Evolutionary conservation across 805 yeast species (phyloP).

Genomic region (Candida nonsorbophila): DNA sequence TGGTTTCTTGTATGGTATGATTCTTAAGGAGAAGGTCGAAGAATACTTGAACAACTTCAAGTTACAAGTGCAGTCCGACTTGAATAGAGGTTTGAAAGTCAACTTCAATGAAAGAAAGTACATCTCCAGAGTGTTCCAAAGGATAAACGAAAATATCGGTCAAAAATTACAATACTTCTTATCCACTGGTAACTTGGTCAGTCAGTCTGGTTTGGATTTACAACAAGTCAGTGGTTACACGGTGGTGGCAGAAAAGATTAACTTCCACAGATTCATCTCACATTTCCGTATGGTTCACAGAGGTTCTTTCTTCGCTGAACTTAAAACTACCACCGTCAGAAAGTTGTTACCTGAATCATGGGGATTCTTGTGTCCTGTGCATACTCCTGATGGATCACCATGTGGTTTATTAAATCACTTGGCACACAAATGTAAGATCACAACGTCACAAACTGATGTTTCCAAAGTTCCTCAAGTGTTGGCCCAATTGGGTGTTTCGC

Average conservation of each 20-base stretch:
- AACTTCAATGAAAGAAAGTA: slow-evolving; percentile 82
- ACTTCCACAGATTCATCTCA: slow-evolving; percentile 94
- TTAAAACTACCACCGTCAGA: slow-evolving; percentile 96
- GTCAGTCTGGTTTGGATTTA: slow-evolving; percentile 94
- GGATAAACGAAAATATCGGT: slow-evolving; percentile 91
- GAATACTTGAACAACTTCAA: slow-evolving; percentile 77
- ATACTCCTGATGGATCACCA: slow-evolving; percentile 99
- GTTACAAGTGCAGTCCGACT: slow-evolving; percentile 71
- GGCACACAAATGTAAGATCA: slow-evolving; percentile 88
- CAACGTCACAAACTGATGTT: slow-evolving; percentile 73
- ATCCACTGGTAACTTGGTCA: slow-evolving; percentile 94
- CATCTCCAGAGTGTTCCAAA: slow-evolving; percentile 68
- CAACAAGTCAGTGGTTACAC: slow-evolving; percentile 98
- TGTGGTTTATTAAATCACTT: slow-evolving; percentile 97
- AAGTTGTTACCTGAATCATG: slow-evolving; percentile 95
- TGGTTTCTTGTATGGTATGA: slow-evolving; percentile 95
- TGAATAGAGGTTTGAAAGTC: slow-evolving; percentile 73
- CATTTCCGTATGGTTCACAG: slow-evolving; percentile 99
- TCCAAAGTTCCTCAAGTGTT: slow-evolving; percentile 63
- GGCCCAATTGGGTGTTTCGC: slow-evolving; percentile 71
- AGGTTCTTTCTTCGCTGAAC: slow-evolving; percentile 97
- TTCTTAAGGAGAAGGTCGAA: slow-evolving; percentile 91
- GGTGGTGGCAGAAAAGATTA: slow-evolving; percentile 97
- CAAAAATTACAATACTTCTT: slow-evolving; percentile 89
- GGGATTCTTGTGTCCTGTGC: slow-evolving; percentile 99